phyloP scores from a whole-genome alignment of 495 filamentous ascomycete genomes.

The Lepraria neglecta region DNA sequence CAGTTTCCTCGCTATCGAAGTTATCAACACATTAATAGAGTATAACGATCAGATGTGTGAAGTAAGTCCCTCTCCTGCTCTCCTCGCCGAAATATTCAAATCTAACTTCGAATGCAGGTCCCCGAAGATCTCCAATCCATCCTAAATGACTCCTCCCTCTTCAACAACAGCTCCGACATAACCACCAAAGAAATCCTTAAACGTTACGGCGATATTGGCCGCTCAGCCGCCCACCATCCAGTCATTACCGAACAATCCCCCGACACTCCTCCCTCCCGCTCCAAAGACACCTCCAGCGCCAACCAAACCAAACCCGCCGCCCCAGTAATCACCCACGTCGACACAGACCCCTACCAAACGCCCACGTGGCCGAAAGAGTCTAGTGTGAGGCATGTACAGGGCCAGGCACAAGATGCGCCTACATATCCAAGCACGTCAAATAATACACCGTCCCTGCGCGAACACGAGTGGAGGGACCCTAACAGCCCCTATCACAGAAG shows the following conservation, averaged over 20 bases:
- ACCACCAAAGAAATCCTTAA: slow-evolving; percentile 97
- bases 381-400: slow-evolving; percentile 71
- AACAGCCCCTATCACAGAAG: slow-evolving; percentile 28
- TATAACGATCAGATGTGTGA: slow-evolving; percentile 95
- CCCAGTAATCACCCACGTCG: slow-evolving; percentile 57
- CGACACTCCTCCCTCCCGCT: slow-evolving; percentile 44
- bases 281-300: slow-evolving; percentile 38
- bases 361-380: slow-evolving; percentile 73
- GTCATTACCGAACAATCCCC: slow-evolving; percentile 51
- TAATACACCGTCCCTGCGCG: slow-evolving; percentile 25
- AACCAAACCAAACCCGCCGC: slow-evolving; percentile 40
- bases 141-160: slow-evolving; percentile 73
- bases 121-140: slow-evolving; percentile 85
- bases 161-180: slow-evolving; percentile 73
- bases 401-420: slow-evolving; percentile 40
- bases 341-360: slow-evolving; percentile 65
- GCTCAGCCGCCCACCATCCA: slow-evolving; percentile 50
- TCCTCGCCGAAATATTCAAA: slow-evolving; percentile 21
- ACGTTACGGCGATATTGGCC: slow-evolving; percentile 70
- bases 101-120: slow-evolving; percentile 53
- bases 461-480: slow-evolving; percentile 28
- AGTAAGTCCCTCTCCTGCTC: slow-evolving; percentile 50
- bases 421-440: slow-evolving; percentile 34
- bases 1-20: slow-evolving; percentile 87
- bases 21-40: slow-evolving; percentile 79